Evolutionary conservation across 768 basidiomycete genomes (phyloP).

Genomic region (Lactifluus subvellereus): DNA sequence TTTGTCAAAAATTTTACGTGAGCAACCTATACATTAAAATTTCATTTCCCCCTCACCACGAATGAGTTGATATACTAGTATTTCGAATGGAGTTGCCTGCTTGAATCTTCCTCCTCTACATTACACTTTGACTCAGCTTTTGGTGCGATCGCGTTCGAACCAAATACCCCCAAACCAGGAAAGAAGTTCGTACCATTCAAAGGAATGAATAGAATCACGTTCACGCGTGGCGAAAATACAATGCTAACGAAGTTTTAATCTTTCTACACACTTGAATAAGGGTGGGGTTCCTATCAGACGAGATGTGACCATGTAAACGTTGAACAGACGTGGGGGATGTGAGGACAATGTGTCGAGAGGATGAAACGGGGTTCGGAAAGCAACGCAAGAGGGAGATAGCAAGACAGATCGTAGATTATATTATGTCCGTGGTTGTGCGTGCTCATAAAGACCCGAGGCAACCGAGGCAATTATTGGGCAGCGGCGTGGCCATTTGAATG

Average conservation of each 20-base stretch:
- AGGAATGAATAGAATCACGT: conserved; percentile 2
- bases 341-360: conserved; percentile 8
- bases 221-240: conserved; percentile 17
- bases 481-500: conserved; percentile 4
- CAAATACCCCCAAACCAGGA: background rate
- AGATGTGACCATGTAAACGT: conserved; percentile 8
- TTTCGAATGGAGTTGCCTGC: background rate
- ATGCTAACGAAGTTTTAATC: conserved; percentile 11
- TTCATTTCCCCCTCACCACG: background rate
- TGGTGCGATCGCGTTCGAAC: background rate
- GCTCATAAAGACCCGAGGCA: background rate
- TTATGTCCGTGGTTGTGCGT: conserved; percentile 7
- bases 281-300: conserved; percentile 10
- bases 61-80: background rate
- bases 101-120: background rate
- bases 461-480: conserved; percentile 19
- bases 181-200: background rate
- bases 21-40: background rate
- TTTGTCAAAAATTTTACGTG: conserved; percentile 6
- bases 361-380: background rate
- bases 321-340: conserved; percentile 12
- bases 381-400: conserved; percentile 16
- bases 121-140: background rate
- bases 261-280: conserved; percentile 21
- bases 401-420: conserved; percentile 17